Evolutionary conservation across 306 rosid genomes (phyloP), one percentile per base, ranked within the genome.

Genomic region (Medicago ruthenica): DNA sequence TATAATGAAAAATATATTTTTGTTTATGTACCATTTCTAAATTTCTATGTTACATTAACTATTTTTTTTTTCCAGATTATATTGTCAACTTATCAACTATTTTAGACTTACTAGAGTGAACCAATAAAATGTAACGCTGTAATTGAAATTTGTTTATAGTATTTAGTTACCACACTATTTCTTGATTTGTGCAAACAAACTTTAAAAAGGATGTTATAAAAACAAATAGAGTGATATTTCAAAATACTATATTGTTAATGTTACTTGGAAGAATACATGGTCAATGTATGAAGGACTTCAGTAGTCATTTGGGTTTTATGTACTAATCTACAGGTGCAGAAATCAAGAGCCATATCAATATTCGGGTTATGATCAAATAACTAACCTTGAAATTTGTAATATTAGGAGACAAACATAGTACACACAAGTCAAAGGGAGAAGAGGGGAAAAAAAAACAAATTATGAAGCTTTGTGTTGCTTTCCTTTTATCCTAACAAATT

Each of bases 251-350:
- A 24, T 24, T 24, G 27, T 24, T 31, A 22, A 58, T 58, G 37
- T 58, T 5, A 58, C 39, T 58, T 11, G 64, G 64, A 58, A 36
- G 40, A 60, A 60, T 60, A 27, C 66, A 60, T 9, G 41, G 54
- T 40, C 54, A 20, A 66, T 41, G 12, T 41, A 20, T 20, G 27
- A 22, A 67, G 34, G 76, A 75, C 71, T 44, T 22, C 22, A 44
- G 10, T 70, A 79, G 61, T 50, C 75, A 78, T 79, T 75, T 79
- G 75, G 64, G 83, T 80, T 78, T 61, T 74, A 80, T 80, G 74
- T 65, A n/a, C n/a, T n/a, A 72, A 62, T 50, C 61, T 77, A 22
- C 9, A n/a, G 53, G 67, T 71, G 77, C 39, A 70, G 44, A 78
- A 83, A 83, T 67, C 55, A 42, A 65, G 71, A 18, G 16, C 16